Conservation (phyloP, 805 yeast species). For the Sungouiella thailandica region DNA sequence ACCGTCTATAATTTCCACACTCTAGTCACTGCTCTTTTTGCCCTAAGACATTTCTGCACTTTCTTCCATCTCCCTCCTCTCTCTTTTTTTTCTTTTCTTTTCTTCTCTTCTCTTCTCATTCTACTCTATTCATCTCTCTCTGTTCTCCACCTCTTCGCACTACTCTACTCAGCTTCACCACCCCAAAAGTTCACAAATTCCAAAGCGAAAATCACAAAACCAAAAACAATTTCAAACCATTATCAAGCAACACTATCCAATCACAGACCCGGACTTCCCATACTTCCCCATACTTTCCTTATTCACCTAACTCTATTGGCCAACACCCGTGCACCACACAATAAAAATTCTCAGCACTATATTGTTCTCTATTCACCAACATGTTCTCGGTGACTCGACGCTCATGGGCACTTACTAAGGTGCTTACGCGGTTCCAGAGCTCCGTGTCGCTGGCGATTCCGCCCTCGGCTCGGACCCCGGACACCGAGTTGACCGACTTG, state of each 20-base stretch:
- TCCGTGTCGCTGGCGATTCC: constrained; percentile 4
- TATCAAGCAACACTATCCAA: constrained; percentile 2
- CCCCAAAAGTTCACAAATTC: too few relatives aligned
- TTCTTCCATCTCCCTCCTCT: background rate
- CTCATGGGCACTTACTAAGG: constrained; percentile 10
- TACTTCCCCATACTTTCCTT: too few relatives aligned
- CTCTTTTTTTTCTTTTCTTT: background rate
- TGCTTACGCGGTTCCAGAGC: constrained; percentile 12
- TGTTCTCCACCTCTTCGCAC: constrained; percentile 14
- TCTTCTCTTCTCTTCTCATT: background rate
- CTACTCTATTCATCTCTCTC: constrained; percentile 1
- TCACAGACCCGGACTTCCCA: constrained; percentile 2
- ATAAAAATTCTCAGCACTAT: background rate
- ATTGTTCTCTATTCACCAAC: background rate
- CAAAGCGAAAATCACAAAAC: too few relatives aligned
- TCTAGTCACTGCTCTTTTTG: too few relatives aligned
- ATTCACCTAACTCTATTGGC: too few relatives aligned
- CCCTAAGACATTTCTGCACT: too few relatives aligned
- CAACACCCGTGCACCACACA: background rate
- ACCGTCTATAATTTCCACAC: too few relatives aligned
- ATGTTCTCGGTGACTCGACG: constrained; percentile 14
- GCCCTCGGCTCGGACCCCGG: constrained; percentile 3
- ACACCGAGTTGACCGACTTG: constrained; percentile 54
- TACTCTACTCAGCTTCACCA: too few relatives aligned
- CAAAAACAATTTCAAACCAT: too few relatives aligned